These are phyloP conservation scores for Nannochloropsis oceanica DNA, from an alignment of 108 stramenopile species.

Conservation along the genomic window DNA sequence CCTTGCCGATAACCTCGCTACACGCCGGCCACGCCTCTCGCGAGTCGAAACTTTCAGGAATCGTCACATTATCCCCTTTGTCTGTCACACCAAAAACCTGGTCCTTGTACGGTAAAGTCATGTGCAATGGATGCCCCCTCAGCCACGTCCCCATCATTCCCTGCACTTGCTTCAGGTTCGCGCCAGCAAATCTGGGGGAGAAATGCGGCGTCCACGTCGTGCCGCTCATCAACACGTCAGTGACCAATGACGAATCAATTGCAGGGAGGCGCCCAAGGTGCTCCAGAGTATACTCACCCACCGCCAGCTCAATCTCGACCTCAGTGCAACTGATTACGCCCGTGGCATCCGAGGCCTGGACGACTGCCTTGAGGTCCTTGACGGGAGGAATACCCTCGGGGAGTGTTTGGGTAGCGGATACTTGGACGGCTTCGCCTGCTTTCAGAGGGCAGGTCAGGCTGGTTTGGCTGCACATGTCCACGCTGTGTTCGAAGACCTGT, in stretches of 20 bases:
- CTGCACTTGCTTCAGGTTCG: background rate
- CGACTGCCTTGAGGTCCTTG: background rate
- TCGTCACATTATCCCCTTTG: background rate
- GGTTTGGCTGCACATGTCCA: background rate
- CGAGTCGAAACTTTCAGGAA: constrained; percentile 35
- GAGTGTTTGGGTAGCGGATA: background rate
- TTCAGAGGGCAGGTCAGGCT: background rate
- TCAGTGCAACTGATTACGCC: background rate
- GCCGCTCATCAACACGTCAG: background rate
- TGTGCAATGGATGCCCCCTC: background rate
- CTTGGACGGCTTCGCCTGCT: background rate
- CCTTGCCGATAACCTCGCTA: constrained; percentile 32
- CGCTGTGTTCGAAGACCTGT: background rate
- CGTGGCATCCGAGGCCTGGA: background rate
- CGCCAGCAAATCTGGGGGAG: background rate
- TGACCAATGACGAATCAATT: background rate
- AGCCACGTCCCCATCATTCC: background rate
- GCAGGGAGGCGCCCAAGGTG: background rate
- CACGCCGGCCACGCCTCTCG: constrained; percentile 43
- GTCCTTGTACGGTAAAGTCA: background rate
- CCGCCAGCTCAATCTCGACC: background rate
- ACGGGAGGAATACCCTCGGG: background rate
- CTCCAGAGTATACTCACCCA: background rate
- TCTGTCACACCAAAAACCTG: background rate
- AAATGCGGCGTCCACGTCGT: background rate